phyloP scores from a whole-genome alignment of 2,329 filamentous ascomycete genomes.

The Fusarium nelsonii region DNA sequence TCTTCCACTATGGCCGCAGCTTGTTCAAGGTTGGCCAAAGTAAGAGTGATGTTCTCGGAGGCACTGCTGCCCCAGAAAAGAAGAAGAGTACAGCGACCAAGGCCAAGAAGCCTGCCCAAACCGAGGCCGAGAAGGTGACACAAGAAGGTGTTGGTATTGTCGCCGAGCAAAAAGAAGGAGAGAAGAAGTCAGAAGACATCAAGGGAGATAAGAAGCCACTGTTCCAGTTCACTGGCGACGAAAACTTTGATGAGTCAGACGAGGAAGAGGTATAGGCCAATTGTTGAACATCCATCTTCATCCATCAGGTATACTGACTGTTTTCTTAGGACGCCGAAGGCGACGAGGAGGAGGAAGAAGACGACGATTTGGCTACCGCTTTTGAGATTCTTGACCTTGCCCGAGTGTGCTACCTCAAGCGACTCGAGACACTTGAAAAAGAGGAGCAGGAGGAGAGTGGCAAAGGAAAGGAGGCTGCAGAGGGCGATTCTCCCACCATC shows the following conservation, averaged over 20 bases:
- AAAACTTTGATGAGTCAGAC: constrained; percentile 89
- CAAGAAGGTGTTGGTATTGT: constrained; percentile 61
- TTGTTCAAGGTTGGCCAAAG: constrained; percentile 93
- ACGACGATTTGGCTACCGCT: constrained; percentile 81
- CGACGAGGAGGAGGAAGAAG: constrained; percentile 68
- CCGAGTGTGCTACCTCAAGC: constrained; percentile 72
- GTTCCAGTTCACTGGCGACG: constrained; percentile 94
- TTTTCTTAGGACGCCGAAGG: constrained; percentile 52
- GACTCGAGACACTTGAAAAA: constrained; percentile 58
- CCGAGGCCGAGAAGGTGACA: constrained; percentile 57
- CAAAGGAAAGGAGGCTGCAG: constrained; percentile 59
- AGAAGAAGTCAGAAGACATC: constrained; percentile 55
- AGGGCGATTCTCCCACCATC: constrained; percentile 57
- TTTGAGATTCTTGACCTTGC: constrained; percentile 88
- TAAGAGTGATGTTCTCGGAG: constrained; percentile 94
- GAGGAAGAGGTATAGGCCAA: constrained; percentile 68
- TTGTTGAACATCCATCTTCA: not conserved
- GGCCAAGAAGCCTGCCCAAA: constrained; percentile 57
- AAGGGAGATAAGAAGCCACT: constrained; percentile 75
- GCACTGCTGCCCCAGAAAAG: constrained; percentile 73
- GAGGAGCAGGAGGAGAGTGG: constrained; percentile 52
- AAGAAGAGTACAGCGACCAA: constrained; percentile 53
- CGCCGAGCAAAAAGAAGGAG: constrained; percentile 59
- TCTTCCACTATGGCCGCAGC: constrained; percentile 94
- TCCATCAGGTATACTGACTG: constrained; percentile 20